Evolutionary conservation across 306 rosid genomes (phyloP), one percentile per base, ranked within the genome.

Genomic region (Glycine tomentella): DNA sequence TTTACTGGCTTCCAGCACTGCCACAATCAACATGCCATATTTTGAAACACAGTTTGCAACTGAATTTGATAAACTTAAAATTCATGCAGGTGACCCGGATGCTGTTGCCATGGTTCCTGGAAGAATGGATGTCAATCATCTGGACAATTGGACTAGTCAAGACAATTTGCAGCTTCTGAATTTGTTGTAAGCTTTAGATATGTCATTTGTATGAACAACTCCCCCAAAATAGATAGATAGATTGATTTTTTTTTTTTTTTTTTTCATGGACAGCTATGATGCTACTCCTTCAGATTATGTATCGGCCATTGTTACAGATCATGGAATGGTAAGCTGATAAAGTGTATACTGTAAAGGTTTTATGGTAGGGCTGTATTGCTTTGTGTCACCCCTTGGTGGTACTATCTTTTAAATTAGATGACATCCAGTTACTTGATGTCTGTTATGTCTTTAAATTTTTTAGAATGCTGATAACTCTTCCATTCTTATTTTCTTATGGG

Each of bases 251-350:
- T 51, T 85, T 34, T 48, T 67, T 38, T 81, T 85, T 34, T 53
- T 68, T 45, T 81, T 66, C 40, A 76, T 46, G 10, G 36, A 64
- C 83, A 94, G 98, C 89, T 94, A 92, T 45, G 98, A 94, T 74
- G 90, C 84, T 52, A 94, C 97, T 25, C 98, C 98, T n/a, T 82
- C 95, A 8, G 98, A 94, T 84, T 94, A 92, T 73, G 64, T 94
- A 82, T 90, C 98, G 8, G 88, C 90, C 84, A 92, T 94, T 72
- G 81, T 94, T 78, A 89, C 98, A 16, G 97, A 94, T 79, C 88
- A 92, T 80, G 98, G 98, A 94, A 92, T 90, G 96, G 98, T 94
- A 87, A 87, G 90, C 75, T 67, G 13, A 77, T 64, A 7, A 7
- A 15, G 25, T 55, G 4, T 72, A 34, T 44, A 36, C 61, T 68